phyloP scores from a whole-genome alignment of 2,329 filamentous ascomycete species.

The Aspergillus spinulosporus region DNA sequence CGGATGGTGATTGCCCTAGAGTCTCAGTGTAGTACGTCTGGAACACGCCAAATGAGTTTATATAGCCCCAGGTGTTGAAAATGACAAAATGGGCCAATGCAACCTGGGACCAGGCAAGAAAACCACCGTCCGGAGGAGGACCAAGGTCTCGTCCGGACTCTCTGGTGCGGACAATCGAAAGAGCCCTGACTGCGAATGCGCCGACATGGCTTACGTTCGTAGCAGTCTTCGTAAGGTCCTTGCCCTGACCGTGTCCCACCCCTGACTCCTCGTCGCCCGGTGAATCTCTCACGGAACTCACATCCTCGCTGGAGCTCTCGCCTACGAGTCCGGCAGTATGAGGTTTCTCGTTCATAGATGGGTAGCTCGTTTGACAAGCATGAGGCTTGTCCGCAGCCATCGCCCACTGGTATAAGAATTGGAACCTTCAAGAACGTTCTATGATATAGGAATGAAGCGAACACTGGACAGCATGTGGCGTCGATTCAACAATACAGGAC shows the following conservation, averaged over 20 bases:
- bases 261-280: slow-evolving; percentile 25
- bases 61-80: slow-evolving; percentile 59
- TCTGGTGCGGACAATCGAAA: slow-evolving; percentile 40
- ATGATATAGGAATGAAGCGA: not conserved
- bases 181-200: slow-evolving; percentile 28
- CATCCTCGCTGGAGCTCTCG: slow-evolving; percentile 16
- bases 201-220: slow-evolving; percentile 31
- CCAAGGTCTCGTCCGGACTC: slow-evolving; percentile 39
- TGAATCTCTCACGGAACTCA: slow-evolving; percentile 9
- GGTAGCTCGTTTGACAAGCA: not conserved
- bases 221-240: slow-evolving; percentile 24
- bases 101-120: slow-evolving; percentile 58
- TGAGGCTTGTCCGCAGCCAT: slow-evolving; percentile 7
- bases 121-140: slow-evolving; percentile 52
- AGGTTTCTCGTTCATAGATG: slow-evolving; percentile 6
- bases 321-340: not conserved
- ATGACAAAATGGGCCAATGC: slow-evolving; percentile 55
- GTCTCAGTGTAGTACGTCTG: slow-evolving; percentile 54
- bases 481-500: not conserved
- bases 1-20: slow-evolving; percentile 46
- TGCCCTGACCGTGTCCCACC: slow-evolving; percentile 13
- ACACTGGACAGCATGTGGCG: not conserved
- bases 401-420: not conserved
- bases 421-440: not conserved
- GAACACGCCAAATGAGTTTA: slow-evolving; percentile 58